Evolutionary conservation across 352 stramenopile species (phyloP), one percentile per base, ranked within the genome.

Genomic region (Phytopythium vexans): DNA sequence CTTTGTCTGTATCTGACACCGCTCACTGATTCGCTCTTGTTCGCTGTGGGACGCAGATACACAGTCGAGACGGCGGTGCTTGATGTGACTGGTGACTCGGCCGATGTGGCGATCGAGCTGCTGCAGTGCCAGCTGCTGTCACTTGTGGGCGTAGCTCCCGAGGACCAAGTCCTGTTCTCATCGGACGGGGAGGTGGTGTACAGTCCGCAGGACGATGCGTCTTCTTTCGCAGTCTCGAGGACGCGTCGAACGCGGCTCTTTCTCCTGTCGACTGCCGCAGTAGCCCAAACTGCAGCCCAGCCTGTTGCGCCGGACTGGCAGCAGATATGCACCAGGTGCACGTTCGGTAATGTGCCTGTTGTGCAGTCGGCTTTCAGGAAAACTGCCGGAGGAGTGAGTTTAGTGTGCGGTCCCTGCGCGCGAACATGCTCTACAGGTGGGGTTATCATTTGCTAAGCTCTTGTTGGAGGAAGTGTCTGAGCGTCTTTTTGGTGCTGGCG

Each of bases 91-190:
- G 27, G 40, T 41, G 34, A 63, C 64, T 45, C 32, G 1, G 32
- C 41, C 0, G 47, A 69, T 62, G 54, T 91, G 36, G 50, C 64
- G 27, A 52, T 85, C 4, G 78, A 88, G 45, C 49, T 92, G 59
- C 54, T 89, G 41, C 81, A 88, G 60, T 86, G 74, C 46, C 78
- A 89, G 49, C 57, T 92, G 15, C 54, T 92, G 36, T 92, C 81
- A 44, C 78, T 92, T 12, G 14, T 83, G 12, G 78, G 74, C 4
- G 46, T 86, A n/a, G 55, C 74, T 9, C 74, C 77, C 0, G 68
- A 86, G 4, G 69, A 86, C 14, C 81, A 92, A 52, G 55, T 74
- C 32, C 60, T 89, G 38, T 43, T 88, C 14, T 86, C 70, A 6
- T 74, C 62, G 3, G 62, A 32, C 32, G 72, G 76, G 5, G 51